These are phyloP conservation scores for Paraglomus brasilianum DNA, from an alignment of 192 early-diverging fungal species.

Conservation along the genomic window DNA sequence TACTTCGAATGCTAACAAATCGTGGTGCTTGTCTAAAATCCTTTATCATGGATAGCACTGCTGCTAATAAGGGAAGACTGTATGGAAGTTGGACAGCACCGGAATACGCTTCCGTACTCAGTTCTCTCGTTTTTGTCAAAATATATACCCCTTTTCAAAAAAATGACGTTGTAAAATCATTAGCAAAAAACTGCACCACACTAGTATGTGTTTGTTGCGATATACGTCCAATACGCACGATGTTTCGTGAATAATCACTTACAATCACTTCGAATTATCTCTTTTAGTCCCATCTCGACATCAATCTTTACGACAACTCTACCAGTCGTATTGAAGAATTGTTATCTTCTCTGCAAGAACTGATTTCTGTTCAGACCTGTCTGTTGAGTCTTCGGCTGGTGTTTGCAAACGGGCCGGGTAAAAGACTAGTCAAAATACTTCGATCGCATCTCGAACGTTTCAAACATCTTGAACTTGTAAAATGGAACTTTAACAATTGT, in stretches of 20 bases:
- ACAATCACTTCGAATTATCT: neutral
- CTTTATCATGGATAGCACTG: slow-evolving; percentile 25
- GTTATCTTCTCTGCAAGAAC: neutral
- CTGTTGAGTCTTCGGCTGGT: slow-evolving; percentile 24
- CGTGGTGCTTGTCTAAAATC: slow-evolving; percentile 15
- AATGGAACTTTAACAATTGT: slow-evolving; percentile 18
- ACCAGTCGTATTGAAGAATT: neutral
- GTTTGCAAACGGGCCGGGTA: slow-evolving; percentile 23
- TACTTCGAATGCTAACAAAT: slow-evolving; percentile 25
- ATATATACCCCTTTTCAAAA: slow-evolving; percentile 25
- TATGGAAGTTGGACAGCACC: slow-evolving; percentile 12
- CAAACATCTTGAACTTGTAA: slow-evolving; percentile 27
- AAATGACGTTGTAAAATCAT: slow-evolving; percentile 17
- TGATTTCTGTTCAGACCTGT: slow-evolving; percentile 8
- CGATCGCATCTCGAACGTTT: slow-evolving; percentile 6
- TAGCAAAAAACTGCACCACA: slow-evolving; percentile 22
- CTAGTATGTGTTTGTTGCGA: slow-evolving; percentile 16
- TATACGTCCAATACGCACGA: neutral
- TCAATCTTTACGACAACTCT: slow-evolving; percentile 23
- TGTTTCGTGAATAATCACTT: neutral
- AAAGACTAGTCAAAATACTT: slow-evolving; percentile 11
- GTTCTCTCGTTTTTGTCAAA: slow-evolving; percentile 6
- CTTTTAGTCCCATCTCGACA: slow-evolving; percentile 23
- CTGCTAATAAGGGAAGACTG: slow-evolving; percentile 7
- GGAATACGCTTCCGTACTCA: slow-evolving; percentile 18